These are phyloP conservation scores for Globisporangium emineosum DNA, from an alignment of 352 stramenopile genomes.

Conservation along the genomic window DNA sequence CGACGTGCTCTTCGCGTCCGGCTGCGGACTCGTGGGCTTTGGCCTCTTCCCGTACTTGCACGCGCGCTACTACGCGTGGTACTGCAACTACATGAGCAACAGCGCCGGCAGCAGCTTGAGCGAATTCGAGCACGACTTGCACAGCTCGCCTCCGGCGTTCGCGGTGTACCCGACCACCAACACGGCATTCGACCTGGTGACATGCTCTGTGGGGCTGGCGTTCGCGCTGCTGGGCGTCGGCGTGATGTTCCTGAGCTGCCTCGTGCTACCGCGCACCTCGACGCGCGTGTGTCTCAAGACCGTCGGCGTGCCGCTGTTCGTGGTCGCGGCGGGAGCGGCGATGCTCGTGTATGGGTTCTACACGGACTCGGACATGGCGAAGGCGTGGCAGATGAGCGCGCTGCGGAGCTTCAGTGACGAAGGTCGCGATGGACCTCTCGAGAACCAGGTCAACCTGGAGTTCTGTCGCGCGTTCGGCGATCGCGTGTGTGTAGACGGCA, in stretches of 20 bases:
- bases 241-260: slow-evolving; percentile 24
- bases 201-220: slow-evolving; percentile 12
- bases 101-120: not conserved
- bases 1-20: slow-evolving; percentile 29
- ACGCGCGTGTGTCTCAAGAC: slow-evolving; percentile 16
- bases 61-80: slow-evolving; percentile 1
- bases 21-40: slow-evolving; percentile 27
- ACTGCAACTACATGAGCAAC: not conserved
- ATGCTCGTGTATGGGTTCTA: slow-evolving; percentile 17
- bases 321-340: slow-evolving; percentile 13
- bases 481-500: slow-evolving; percentile 10
- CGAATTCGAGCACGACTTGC: not conserved
- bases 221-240: slow-evolving; percentile 20
- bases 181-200: slow-evolving; percentile 22
- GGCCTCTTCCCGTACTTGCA: slow-evolving; percentile 28
- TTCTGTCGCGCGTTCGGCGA: slow-evolving; percentile 19
- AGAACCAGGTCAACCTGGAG: slow-evolving; percentile 20
- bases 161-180: not conserved
- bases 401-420: slow-evolving; percentile 2
- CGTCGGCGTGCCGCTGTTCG: slow-evolving; percentile 14
- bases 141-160: not conserved
- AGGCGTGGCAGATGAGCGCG: not conserved
- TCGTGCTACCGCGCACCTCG: slow-evolving; percentile 13
- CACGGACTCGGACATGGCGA: not conserved
- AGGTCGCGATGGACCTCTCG: slow-evolving; percentile 8